Evolutionary conservation across 2,329 filamentous ascomycete species (phyloP), one percentile per base, ranked within the genome.

Genomic region (Balansia obtecta): DNA sequence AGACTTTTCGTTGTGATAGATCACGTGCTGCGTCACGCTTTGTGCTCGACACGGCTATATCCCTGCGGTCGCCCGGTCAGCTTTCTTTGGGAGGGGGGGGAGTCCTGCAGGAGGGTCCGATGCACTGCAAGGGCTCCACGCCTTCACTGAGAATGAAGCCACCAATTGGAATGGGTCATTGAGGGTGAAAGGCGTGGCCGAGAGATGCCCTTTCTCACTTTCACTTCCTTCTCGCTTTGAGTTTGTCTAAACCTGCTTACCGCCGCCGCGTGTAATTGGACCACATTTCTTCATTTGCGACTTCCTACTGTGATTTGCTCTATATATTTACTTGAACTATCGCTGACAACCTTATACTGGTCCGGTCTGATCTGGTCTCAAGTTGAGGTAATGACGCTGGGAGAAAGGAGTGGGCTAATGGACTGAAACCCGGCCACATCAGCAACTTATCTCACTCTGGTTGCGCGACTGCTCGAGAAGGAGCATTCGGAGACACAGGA

Each of bases 1-100:
- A 41, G n/a, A 27, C 46, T 55, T 48, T 51, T 18, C 20, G 11
- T 12, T 45, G 16, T 6, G 20, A n/a, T 7, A 6, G 16, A 16
- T 52, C 50, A 52, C 50, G 50, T 52, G 50, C 34, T 15, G 27
- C 10, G 34, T 50, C 49, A 50, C 49, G 48, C 10, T 32, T 30
- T 46, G 40, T 33, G 45, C 22, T 2, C 27, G 2, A 10, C 12
- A 12, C 20, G 13, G 22, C 6, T 10, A 20, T 22, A 27, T 13
- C 38, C 37, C 39, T 33, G 50, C 53, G 55, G 62, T 64, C 62
- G 62, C 60, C 62, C 55, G 60, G 62, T 52, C 62, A 64, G 60
- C 52, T 50, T 39, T 48, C 8, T 27, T 27, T 6, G 2, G 27
- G 27, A 7, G 27, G 27, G 27, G 27, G 27, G 27, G 46, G 50